phyloP scores from a whole-genome alignment of 2,329 filamentous ascomycete genomes.

The Seiridium cupressi region DNA sequence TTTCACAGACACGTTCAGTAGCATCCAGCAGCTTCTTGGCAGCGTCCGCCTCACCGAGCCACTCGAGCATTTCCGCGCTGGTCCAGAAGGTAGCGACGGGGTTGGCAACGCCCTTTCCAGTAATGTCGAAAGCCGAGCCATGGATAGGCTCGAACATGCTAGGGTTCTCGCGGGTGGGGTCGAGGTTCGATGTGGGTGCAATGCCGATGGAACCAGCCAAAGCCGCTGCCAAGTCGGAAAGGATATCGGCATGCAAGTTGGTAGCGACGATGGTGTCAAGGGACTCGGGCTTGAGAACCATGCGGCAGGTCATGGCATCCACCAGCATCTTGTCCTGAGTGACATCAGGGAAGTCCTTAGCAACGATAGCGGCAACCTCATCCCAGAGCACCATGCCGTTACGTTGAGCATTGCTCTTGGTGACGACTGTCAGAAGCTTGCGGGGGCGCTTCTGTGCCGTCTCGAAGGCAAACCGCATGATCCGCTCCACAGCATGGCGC shows the following conservation, averaged over 20 bases:
- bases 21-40: constrained; percentile 46
- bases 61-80: constrained; percentile 55
- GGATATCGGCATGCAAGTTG: constrained; percentile 63
- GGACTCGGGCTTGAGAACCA: constrained; percentile 58
- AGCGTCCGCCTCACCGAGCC: constrained; percentile 54
- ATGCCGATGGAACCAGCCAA: constrained; percentile 71
- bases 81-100: constrained; percentile 61
- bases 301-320: constrained; percentile 64
- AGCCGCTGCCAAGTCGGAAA: constrained; percentile 67
- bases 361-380: constrained; percentile 54
- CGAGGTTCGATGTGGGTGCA: constrained; percentile 67
- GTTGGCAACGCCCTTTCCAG: constrained; percentile 54
- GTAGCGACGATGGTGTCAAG: constrained; percentile 64
- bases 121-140: constrained; percentile 58
- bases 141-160: constrained; percentile 64
- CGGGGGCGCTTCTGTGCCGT: constrained; percentile 53
- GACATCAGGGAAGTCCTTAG: constrained; percentile 58
- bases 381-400: constrained; percentile 71
- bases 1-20: constrained; percentile 52
- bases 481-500: constrained; percentile 54
- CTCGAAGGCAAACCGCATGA: constrained; percentile 64
- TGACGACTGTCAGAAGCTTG: constrained; percentile 61
- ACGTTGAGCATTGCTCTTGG: constrained; percentile 64
- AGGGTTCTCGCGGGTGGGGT: constrained; percentile 53
- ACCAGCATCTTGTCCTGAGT: constrained; percentile 65